phyloP scores from a whole-genome alignment of 192 early-diverging fungal species.

The Geranomyces michiganensis region DNA sequence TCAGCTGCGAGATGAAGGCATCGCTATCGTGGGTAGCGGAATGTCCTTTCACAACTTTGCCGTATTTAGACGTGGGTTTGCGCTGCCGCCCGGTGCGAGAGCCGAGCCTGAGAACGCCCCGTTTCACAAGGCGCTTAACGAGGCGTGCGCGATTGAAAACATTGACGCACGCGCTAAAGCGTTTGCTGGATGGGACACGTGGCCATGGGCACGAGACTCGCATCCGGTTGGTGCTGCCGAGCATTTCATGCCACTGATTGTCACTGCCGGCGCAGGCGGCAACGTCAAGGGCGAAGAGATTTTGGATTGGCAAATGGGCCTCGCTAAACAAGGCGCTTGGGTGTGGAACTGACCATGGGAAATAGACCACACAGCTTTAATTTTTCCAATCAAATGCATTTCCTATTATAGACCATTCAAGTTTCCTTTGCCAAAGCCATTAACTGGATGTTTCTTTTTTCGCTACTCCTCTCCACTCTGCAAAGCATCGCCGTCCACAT shows the following conservation, averaged over 20 bases:
- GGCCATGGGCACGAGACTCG: slow-evolving; percentile 11
- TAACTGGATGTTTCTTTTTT: too few relatives aligned
- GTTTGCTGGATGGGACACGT: slow-evolving; percentile 15
- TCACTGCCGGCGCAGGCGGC: slow-evolving; percentile 44
- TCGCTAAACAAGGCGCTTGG: background rate
- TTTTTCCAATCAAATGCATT: too few relatives aligned
- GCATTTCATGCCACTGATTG: slow-evolving; percentile 51
- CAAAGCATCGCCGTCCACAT: too few relatives aligned
- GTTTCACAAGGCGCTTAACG: slow-evolving; percentile 31
- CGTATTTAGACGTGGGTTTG: slow-evolving; percentile 4
- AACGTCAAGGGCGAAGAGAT: slow-evolving; percentile 1
- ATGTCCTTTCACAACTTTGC: slow-evolving; percentile 36
- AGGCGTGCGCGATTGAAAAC: background rate
- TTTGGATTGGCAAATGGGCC: background rate
- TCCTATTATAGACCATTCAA: too few relatives aligned
- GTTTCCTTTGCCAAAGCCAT: too few relatives aligned
- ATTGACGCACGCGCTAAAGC: slow-evolving; percentile 7
- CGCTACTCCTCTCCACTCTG: too few relatives aligned
- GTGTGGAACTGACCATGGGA: too few relatives aligned
- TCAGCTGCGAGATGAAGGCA: slow-evolving; percentile 46
- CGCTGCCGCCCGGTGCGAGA: slow-evolving; percentile 5
- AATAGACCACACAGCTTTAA: too few relatives aligned
- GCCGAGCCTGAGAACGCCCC: background rate
- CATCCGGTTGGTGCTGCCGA: slow-evolving; percentile 44
- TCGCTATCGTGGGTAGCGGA: slow-evolving; percentile 56